Evolutionary conservation across 1,284 basidiomycete genomes (phyloP).

Genomic region (Ustilago lituana): DNA sequence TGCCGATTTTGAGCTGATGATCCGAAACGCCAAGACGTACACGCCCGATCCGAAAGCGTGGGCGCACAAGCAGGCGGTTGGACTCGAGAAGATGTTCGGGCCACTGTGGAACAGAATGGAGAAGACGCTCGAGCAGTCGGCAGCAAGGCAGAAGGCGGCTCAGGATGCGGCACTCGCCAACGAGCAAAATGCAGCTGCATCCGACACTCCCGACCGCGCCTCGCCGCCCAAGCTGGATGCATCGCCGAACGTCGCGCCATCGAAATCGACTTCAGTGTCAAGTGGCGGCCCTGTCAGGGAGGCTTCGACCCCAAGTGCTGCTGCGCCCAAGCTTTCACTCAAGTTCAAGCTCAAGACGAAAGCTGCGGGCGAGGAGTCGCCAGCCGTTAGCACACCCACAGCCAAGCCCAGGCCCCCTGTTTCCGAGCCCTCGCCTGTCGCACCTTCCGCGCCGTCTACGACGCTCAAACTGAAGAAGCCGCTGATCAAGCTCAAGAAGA

Average conservation of each 20-base stretch:
- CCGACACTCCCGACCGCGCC: constrained; percentile 20
- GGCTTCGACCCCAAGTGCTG: constrained; percentile 27
- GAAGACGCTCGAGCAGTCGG: constrained; percentile 66
- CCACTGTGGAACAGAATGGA: constrained; percentile 74
- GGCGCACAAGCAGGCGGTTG: constrained; percentile 80
- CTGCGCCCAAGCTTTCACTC: constrained; percentile 32
- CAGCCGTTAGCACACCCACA: constrained; percentile 24
- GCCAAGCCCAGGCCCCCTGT: constrained; percentile 12
- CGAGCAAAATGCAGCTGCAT: constrained; percentile 13
- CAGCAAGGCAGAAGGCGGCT: constrained; percentile 51
- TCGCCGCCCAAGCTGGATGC: constrained; percentile 28
- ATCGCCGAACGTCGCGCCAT: background rate
- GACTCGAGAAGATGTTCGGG: constrained; percentile 83
- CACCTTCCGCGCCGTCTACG: constrained; percentile 14
- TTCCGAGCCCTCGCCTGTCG: constrained; percentile 6
- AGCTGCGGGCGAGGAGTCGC: constrained; percentile 15
- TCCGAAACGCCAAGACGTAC: constrained; percentile 86
- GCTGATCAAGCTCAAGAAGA: constrained; percentile 48
- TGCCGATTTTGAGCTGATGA: constrained; percentile 86
- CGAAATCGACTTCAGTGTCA: background rate
- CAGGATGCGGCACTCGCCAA: constrained; percentile 39
- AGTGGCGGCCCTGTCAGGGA: constrained; percentile 10
- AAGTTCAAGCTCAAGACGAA: constrained; percentile 48
- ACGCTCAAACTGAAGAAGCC: constrained; percentile 46
- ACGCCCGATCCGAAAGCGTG: constrained; percentile 77